Base-by-base conservation (phyloP, 352 stramenopile species). In the Thalassiosira sp. region DNA sequence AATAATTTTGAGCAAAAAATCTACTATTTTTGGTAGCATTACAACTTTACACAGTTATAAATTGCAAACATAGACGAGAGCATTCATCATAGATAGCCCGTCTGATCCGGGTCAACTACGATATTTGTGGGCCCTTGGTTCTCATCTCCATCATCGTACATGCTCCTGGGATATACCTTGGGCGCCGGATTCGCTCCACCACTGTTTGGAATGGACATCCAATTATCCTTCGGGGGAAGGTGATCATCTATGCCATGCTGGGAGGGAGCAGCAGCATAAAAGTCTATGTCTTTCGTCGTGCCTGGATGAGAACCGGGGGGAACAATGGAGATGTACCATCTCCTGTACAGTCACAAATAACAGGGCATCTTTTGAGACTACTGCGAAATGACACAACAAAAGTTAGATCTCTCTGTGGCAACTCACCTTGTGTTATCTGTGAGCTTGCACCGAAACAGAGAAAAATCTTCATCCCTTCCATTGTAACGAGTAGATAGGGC, bases 321-420 rank as follows among this genome's bases (percentile, higher is more conserved):
- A 20, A 94, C 87, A 53, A 93, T 88, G 25, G 87, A 93, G 64
- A 94, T 93, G 59, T 92, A 94, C 89, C 89, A 94, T 53, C 87
- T 84, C 59, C 79, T 85, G 13, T 15, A 71, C 35, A 57, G 37
- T 33, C 35, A 13, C 20, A 25, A 46, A 70, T 31, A 54, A 15
- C 13, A 27, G 25, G 51, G 51, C 51, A 8, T 7, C 16, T 1
- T 1, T 18, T 40, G 15, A 11, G 33, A 42, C 25, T 18, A 56
- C 8, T 37, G 18, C 16, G 42, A 53, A 42, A 65, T 11, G 60
- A 42, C 0, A 58, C 11, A 42, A 40, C 7, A 62, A 62, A 8
- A n/a, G 6, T 33, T 64, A 8, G 11, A 53, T 31, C 8, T 7
- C 42, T 42, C 8, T 20, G 46, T 20, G 28, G 20, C 31, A 51